Evolutionary conservation across 164 flowering plant genomes (phyloP).

Genomic region (Tinospora cordifolia): DNA sequence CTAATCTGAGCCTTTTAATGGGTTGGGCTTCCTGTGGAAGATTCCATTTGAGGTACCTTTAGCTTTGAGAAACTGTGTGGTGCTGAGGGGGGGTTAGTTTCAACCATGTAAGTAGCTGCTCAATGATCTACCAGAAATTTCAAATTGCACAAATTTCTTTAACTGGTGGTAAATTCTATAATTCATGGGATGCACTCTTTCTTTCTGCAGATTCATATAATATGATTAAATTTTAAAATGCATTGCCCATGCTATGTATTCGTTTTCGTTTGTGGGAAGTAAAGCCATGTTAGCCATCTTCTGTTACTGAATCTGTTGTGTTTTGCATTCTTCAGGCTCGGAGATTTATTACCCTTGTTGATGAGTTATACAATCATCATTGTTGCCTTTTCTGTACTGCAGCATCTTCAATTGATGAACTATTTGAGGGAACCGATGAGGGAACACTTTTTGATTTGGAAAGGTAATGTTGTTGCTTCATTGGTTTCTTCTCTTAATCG

Average conservation of each 20-base stretch:
- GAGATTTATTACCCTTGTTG: slow-evolving; percentile 91
- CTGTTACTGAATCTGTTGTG: slow-evolving; percentile 1
- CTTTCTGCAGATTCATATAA: no score
- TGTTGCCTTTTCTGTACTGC: slow-evolving; percentile 80
- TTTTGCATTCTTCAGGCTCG: slow-evolving; percentile 57
- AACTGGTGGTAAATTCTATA: no score
- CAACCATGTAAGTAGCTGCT: not conserved
- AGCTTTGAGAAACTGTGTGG: not conserved
- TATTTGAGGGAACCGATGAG: slow-evolving; percentile 94
- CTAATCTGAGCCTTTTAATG: not conserved
- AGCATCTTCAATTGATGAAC: slow-evolving; percentile 72
- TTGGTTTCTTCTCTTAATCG: not conserved
- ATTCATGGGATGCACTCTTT: no score
- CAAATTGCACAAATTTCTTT: not conserved
- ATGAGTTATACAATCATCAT: slow-evolving; percentile 94
- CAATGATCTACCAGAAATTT: not conserved
- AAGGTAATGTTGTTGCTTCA: slow-evolving; percentile 33
- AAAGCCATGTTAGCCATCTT: not conserved
- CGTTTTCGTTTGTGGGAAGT: not conserved
- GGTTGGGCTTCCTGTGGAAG: no score
- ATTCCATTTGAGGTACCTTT: not conserved
- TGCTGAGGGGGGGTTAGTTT: not conserved
- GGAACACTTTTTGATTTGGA: slow-evolving; percentile 92
- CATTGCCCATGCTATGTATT: not conserved
- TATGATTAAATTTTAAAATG: no score